Percentiles rank a stretch among this genome's conserved stretches.
Conservation (phyloP, 2,329 filamentous ascomycete genomes). For the Diaporthe ampelina region DNA sequence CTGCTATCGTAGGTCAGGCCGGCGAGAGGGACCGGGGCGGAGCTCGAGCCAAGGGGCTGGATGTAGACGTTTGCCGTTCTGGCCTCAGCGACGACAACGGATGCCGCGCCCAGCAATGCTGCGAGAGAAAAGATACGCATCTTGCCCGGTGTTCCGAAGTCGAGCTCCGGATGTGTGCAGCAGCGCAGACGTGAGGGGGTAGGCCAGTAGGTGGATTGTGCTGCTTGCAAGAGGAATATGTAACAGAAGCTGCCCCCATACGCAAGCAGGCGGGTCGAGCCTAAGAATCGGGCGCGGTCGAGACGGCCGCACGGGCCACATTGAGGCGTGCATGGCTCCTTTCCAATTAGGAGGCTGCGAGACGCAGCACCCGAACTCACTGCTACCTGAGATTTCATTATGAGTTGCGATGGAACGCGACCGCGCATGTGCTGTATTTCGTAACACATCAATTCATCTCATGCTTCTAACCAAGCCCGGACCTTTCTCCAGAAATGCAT, state of each 20-base stretch:
- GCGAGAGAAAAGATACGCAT: constrained; percentile 42
- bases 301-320: constrained; percentile 15
- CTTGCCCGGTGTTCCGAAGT: not conserved
- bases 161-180: not conserved
- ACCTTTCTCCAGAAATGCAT: constrained; percentile 23
- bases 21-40: constrained; percentile 63
- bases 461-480: constrained; percentile 25
- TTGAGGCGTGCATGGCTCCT: not conserved
- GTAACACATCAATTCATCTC: constrained; percentile 37
- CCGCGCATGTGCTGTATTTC: not conserved
- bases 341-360: not conserved
- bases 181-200: not conserved
- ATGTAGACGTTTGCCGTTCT: constrained; percentile 67
- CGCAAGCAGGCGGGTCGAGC: not conserved
- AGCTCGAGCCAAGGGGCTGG: constrained; percentile 60
- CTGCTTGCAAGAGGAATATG: not conserved
- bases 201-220: not conserved
- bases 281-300: not conserved
- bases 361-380: not conserved
- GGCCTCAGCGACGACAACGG: constrained; percentile 55
- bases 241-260: not conserved
- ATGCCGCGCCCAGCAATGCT: constrained; percentile 56
- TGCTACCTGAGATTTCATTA: not conserved
- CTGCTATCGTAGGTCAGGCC: constrained; percentile 67
- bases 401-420: not conserved